Base-by-base conservation (phyloP, 306 rosid genomes). In the Dalbergia cochinchinensis region DNA sequence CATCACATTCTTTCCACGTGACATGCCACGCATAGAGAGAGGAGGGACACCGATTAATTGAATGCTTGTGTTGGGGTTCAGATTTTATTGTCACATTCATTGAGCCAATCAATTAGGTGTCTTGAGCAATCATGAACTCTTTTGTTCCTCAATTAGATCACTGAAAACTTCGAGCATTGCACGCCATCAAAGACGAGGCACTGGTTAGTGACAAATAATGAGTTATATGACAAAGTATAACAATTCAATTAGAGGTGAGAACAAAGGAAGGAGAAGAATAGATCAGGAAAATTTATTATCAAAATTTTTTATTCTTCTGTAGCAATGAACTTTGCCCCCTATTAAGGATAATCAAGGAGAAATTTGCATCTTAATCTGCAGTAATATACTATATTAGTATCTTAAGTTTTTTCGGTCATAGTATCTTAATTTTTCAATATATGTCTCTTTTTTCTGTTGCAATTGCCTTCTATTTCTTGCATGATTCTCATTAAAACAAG, bases 131-230 rank as follows among this genome's bases (percentile, higher is more conserved):
- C 69, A 45, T 35, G 5, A 20, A 35, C 34, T 22, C 47, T 74
- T 44, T 66, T 16, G 60, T 73, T 18, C n/a, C n/a, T n/a, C n/a
- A n/a, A n/a, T n/a, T n/a, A n/a, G n/a, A n/a, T n/a, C n/a, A n/a
- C n/a, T n/a, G n/a, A n/a, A n/a, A n/a, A n/a, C n/a, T n/a, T n/a
- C n/a, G n/a, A n/a, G 4, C 71, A 42, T 45, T 78, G 18, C 11
- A 37, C 15, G 42, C 65, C 78, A 44, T 55, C 4, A 2, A 42
- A n/a, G 22, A 12, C 68, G 39, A 69, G 62, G n/a, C 81, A 41
- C 0, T 1, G 19, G 47, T 15, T 77, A 22, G 20, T 65, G 26
- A 66, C 20, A 11, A 31, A 11, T 68, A 35, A 5, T 57, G 35
- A 15, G 37, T 67, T 42, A 71, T 42, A 33, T 31, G 70, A 42